Conservation (phyloP, 352 stramenopile species). For the Blastocystis sp. region DNA sequence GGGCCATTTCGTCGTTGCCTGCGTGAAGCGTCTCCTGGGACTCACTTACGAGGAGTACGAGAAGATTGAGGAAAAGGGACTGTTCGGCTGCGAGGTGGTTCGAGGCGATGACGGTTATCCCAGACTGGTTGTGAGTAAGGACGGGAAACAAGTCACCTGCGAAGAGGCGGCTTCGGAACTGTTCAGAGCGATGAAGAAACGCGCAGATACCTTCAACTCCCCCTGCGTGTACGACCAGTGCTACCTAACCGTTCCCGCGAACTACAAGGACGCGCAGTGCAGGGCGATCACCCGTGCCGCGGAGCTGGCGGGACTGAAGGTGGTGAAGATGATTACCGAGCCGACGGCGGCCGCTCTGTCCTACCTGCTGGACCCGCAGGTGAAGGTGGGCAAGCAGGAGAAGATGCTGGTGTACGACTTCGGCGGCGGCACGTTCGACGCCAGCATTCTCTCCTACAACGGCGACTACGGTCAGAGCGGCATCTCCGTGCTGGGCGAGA, state of each 20-base stretch:
- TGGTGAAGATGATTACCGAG: constrained; percentile 47
- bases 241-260: constrained; percentile 49
- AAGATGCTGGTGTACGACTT: constrained; percentile 61
- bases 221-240: constrained; percentile 1
- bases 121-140: constrained; percentile 9
- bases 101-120: constrained; percentile 48
- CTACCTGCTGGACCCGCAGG: neutral
- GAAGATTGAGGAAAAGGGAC: constrained; percentile 26
- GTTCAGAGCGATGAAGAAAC: constrained; percentile 51
- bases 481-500: constrained; percentile 3
- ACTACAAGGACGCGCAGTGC: constrained; percentile 31
- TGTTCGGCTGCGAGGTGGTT: constrained; percentile 59
- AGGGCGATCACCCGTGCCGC: constrained; percentile 37
- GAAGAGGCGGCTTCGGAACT: constrained; percentile 33
- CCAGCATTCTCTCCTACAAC: neutral
- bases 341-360: constrained; percentile 38
- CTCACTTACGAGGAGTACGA: constrained; percentile 21
- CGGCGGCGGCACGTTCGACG: constrained; percentile 48
- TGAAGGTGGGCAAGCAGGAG: neutral
- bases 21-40: constrained; percentile 44
- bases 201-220: neutral
- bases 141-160: constrained; percentile 2
- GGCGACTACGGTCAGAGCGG: neutral
- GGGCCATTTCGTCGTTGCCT: constrained; percentile 17
- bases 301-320: neutral